Conservation (phyloP, 1,139 yeast species). For the Diutina neorugosa region DNA sequence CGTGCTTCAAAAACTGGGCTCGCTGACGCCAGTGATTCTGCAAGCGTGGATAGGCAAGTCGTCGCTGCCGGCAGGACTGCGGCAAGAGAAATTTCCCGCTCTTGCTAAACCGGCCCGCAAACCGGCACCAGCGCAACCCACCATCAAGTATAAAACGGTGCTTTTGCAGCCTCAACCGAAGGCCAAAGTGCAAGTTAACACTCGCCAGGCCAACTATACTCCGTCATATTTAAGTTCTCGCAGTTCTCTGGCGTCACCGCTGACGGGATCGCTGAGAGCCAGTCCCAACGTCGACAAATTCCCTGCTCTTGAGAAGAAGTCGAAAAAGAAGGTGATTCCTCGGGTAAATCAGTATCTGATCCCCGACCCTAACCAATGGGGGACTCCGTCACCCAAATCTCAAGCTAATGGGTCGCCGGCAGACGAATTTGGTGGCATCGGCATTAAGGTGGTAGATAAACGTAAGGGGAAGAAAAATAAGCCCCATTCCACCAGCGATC, state of each 20-base stretch:
- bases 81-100: conserved; percentile 9
- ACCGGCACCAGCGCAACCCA: conserved; percentile 6
- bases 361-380: conserved; percentile 2
- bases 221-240: not conserved
- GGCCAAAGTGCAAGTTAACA: not conserved
- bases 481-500: not conserved
- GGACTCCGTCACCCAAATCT: not conserved
- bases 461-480: conserved; percentile 2
- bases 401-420: not conserved
- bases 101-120: conserved; percentile 11
- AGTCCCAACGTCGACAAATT: conserved; percentile 14
- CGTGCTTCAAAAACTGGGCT: conserved; percentile 12
- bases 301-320: conserved; percentile 29
- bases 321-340: conserved; percentile 15
- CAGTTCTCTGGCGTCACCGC: not conserved
- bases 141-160: conserved; percentile 2
- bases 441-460: conserved; percentile 1
- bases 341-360: conserved; percentile 2
- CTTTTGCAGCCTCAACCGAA: not conserved
- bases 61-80: conserved; percentile 19
- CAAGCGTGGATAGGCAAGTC: conserved; percentile 14
- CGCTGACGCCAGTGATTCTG: conserved; percentile 17
- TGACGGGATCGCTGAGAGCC: not conserved
- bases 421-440: not conserved
- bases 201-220: not conserved